phyloP scores from a whole-genome alignment of 306 rosid species.

The Quercus variabilis region DNA sequence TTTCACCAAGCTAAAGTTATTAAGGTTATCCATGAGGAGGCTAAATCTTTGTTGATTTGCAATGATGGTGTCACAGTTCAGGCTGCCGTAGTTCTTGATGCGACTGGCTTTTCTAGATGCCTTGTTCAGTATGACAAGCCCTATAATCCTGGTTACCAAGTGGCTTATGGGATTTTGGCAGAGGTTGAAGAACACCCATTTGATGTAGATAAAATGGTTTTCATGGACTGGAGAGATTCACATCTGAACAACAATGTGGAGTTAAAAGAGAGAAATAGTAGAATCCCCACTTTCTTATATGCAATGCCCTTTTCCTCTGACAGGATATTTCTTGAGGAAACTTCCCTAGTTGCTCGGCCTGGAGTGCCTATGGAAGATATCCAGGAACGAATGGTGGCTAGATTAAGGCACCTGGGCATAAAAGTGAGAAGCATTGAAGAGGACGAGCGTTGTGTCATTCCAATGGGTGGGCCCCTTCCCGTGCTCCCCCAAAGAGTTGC shows the following conservation, averaged over 20 bases:
- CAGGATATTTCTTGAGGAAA: conserved; percentile 91
- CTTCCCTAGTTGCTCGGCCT: conserved; percentile 93
- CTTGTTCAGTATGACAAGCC: conserved; percentile 91
- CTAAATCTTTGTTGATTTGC: conserved; percentile 73
- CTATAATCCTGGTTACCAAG: conserved; percentile 96
- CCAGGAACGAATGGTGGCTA: conserved; percentile 89
- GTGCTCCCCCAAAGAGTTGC: conserved; percentile 93
- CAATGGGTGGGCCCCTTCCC: conserved; percentile 97
- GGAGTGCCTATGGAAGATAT: conserved; percentile 80
- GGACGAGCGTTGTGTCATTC: conserved; percentile 94
- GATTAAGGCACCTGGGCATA: conserved; percentile 82
- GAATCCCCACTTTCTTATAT: conserved; percentile 82
- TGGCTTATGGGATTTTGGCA: conserved; percentile 94
- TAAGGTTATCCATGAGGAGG: conserved; percentile 83
- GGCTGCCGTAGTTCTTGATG: conserved; percentile 93
- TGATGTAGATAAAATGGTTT: conserved; percentile 90
- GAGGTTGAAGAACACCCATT: conserved; percentile 94
- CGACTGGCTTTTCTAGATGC: conserved; percentile 92
- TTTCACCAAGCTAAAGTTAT: conserved; percentile 88
- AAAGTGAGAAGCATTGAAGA: conserved; percentile 92
- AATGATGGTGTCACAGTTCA: conserved; percentile 85
- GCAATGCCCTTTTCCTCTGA: conserved; percentile 96
- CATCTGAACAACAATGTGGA: conserved; percentile 49
- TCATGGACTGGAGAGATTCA: conserved; percentile 99
- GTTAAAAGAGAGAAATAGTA: conserved; percentile 74